These are phyloP conservation scores for Diddensiella santjacobensis DNA, from an alignment of 805 yeast species.

Conservation along the genomic window DNA sequence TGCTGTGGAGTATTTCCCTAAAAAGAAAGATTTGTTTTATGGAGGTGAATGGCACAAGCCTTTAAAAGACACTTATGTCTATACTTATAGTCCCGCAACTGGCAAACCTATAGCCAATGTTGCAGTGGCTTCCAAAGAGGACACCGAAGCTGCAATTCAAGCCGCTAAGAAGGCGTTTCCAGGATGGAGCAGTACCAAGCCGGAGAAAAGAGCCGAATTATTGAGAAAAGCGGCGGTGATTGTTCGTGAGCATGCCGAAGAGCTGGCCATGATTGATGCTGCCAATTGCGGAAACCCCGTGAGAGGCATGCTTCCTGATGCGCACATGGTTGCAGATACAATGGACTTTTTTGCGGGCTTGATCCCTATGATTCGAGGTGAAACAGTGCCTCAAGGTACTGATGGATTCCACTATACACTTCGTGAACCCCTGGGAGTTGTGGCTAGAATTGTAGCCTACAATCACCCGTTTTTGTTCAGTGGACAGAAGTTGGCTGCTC, in stretches of 20 bases:
- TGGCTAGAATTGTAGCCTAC: background rate
- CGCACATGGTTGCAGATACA: background rate
- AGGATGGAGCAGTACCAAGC: background rate
- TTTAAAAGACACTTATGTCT: background rate
- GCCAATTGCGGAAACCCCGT: slow-evolving; percentile 1
- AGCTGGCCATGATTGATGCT: background rate
- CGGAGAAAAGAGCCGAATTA: slow-evolving; percentile 1
- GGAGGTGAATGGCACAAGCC: slow-evolving; percentile 1
- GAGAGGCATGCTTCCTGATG: slow-evolving; percentile 1
- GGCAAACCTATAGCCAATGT: background rate
- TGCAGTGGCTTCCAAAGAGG: background rate
- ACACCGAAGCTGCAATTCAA: background rate
- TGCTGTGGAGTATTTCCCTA: background rate
- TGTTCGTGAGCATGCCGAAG: slow-evolving; percentile 1
- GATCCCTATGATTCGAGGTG: background rate
- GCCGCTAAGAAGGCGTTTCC: slow-evolving; percentile 1
- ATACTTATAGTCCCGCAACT: background rate
- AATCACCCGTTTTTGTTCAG: slow-evolving; percentile 1
- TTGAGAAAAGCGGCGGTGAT: background rate
- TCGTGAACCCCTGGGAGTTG: slow-evolving; percentile 2
- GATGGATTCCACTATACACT: slow-evolving; percentile 2
- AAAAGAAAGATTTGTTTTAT: background rate
- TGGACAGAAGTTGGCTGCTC: slow-evolving; percentile 73
- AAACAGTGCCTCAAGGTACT: background rate
- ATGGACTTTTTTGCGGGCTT: background rate